Evolutionary conservation across 1,284 basidiomycete genomes (phyloP), one percentile per base, ranked within the genome.

Genomic region (Exobasidium cylindrosporum): DNA sequence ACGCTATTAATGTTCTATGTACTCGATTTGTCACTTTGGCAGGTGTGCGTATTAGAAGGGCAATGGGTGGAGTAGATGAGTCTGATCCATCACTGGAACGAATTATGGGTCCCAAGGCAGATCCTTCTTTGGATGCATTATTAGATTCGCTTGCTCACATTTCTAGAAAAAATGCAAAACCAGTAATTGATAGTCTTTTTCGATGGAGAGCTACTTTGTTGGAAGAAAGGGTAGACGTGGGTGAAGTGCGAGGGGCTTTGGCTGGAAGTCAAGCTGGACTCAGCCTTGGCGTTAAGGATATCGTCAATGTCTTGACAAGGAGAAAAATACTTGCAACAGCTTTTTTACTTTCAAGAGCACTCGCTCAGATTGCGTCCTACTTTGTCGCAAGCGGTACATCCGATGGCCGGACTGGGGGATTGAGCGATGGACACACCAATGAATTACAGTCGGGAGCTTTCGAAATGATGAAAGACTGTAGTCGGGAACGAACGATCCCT

Each of bases 131-230:
- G 67, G 92, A 96, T 75, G 86, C 88, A 30, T 85, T 89, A 3
- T 84, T 96, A 31, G 83, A 86, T 4, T 91, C 92, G 1, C 84
- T 97, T 2, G 91, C 89, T 7, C 89, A 91, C 74, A 88, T 95
- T 60, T 91, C 91, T 1, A 87, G 88, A 63, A 90, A 89, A 59
- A 87, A 91, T 63, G 85, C 91, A 1, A 89, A 91, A 69, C 85
- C 87, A 43, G 91, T 97, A 4, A 84, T 95, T 32, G 90, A 93
- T 65, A 88, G 91, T 4, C 85, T 96, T 57, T 88, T 89, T 83
- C 87, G 89, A 23, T 97, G 94, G 94, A 85, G 90, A 62, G 84
- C 58, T 17, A 62, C 65, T 54, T 61, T 67, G 5, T 31, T 69
- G 28, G 69, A 70, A 2, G 47, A 40, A 24, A 17, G 29, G 2